Percentiles rank a stretch among this genome's conserved stretches.
phyloP scores from a whole-genome alignment of 495 filamentous ascomycete species.

The Chaetomium cochliodes region DNA sequence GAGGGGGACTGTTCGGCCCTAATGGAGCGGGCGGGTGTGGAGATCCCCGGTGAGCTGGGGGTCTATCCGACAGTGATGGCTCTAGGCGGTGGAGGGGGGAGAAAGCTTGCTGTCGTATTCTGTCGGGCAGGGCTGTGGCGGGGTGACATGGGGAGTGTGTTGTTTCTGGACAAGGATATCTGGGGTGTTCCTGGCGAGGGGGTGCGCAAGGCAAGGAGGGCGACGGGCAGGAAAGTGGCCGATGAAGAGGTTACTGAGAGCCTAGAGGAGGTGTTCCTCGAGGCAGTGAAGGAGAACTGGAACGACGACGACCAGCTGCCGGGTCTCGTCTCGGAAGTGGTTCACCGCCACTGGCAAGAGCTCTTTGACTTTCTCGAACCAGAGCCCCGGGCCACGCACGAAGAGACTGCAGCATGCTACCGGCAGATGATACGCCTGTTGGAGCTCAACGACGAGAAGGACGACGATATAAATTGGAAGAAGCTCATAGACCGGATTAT shows the following conservation, averaged over 20 bases:
- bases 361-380: slow-evolving; percentile 37
- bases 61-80: not conserved
- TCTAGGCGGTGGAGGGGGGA: not conserved
- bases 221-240: not conserved
- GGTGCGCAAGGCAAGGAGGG: not conserved
- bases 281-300: slow-evolving; percentile 21
- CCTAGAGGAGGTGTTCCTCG: slow-evolving; percentile 32
- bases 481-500: slow-evolving; percentile 32
- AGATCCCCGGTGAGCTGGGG: not conserved
- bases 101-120: slow-evolving; percentile 2
- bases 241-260: slow-evolving; percentile 18
- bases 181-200: slow-evolving; percentile 10
- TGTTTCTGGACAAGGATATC: slow-evolving; percentile 31
- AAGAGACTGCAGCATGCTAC: slow-evolving; percentile 25
- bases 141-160: slow-evolving; percentile 7
- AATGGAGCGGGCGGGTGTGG: not conserved
- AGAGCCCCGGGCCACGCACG: not conserved
- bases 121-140: slow-evolving; percentile 2
- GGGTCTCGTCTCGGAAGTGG: slow-evolving; percentile 30
- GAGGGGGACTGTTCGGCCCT: not conserved
- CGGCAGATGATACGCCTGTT: slow-evolving; percentile 35
- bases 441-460: slow-evolving; percentile 32
- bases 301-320: slow-evolving; percentile 9
- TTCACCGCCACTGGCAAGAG: slow-evolving; percentile 37
- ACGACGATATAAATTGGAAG: slow-evolving; percentile 30